A percentile compares a stretch with the other conserved stretches of the same genome.
Conservation (phyloP, 148 eudicot species). For the Camellia sinensis region DNA sequence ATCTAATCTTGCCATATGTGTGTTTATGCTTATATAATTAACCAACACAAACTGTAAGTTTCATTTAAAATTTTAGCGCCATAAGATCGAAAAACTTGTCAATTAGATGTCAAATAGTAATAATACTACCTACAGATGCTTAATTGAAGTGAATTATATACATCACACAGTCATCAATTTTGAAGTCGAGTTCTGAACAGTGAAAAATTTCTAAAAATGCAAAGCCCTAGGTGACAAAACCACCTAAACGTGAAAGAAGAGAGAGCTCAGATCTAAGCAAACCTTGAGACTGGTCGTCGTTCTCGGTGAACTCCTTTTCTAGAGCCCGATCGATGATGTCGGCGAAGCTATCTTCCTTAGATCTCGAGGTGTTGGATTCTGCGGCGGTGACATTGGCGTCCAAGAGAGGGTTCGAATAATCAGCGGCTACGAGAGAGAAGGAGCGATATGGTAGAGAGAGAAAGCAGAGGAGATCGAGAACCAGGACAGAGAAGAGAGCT, state of each 20-base stretch:
- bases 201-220: slow-evolving; percentile 1
- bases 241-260: background rate
- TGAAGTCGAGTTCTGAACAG: background rate
- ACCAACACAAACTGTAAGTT: too few relatives aligned
- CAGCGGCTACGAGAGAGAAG: background rate
- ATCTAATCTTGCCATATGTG: too few relatives aligned
- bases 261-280: slow-evolving; percentile 38
- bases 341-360: slow-evolving; percentile 72
- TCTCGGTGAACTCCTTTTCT: slow-evolving; percentile 86
- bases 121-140: background rate
- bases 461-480: slow-evolving; percentile 21
- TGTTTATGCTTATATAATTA: too few relatives aligned
- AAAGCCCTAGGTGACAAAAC: slow-evolving; percentile 20
- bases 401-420: slow-evolving; percentile 8
- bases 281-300: slow-evolving; percentile 74
- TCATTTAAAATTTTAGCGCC: too few relatives aligned
- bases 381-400: slow-evolving; percentile 19
- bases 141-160: background rate
- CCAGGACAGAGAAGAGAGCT: slow-evolving; percentile 25
- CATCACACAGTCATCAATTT: too few relatives aligned
- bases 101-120: background rate
- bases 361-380: slow-evolving; percentile 17
- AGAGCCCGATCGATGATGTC: slow-evolving; percentile 96
- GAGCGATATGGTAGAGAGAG: slow-evolving; percentile 14
- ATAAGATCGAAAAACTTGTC: background rate